Conservation (phyloP, 768 basidiomycete genomes). For the Lactarius vividus region DNA sequence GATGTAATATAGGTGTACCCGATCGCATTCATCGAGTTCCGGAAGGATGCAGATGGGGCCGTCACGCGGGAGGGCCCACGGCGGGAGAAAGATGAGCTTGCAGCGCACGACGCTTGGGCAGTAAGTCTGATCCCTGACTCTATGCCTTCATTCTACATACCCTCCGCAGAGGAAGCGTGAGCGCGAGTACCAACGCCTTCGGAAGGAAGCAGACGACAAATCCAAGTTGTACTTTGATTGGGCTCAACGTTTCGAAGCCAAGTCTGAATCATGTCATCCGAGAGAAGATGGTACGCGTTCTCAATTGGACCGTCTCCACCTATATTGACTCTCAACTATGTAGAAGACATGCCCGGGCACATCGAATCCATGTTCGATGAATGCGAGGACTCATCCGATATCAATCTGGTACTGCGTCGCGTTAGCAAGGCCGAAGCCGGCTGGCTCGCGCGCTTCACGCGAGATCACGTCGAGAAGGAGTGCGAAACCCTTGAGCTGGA, state of each 20-base stretch:
- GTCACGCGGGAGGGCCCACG: slow-evolving; percentile 58
- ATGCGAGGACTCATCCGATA: slow-evolving; percentile 18
- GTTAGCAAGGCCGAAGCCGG: slow-evolving; percentile 46
- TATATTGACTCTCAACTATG: neutral
- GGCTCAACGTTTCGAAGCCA: slow-evolving; percentile 60
- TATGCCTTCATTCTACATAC: neutral
- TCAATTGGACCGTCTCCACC: neutral
- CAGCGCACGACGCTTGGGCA: slow-evolving; percentile 64
- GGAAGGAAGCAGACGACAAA: slow-evolving; percentile 55
- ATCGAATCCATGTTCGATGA: slow-evolving; percentile 34
- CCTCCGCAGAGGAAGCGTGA: slow-evolving; percentile 53
- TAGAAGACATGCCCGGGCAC: slow-evolving; percentile 32
- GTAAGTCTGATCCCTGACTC: slow-evolving; percentile 39
- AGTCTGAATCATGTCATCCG: slow-evolving; percentile 41
- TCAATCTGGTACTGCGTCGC: slow-evolving; percentile 15
- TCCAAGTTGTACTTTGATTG: slow-evolving; percentile 53
- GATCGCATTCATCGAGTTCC: slow-evolving; percentile 75
- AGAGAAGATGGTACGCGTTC: slow-evolving; percentile 28
- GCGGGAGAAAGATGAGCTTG: slow-evolving; percentile 66
- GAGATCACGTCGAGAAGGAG: slow-evolving; percentile 47
- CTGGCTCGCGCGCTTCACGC: slow-evolving; percentile 58
- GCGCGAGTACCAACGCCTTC: slow-evolving; percentile 55
- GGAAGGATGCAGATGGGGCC: slow-evolving; percentile 47
- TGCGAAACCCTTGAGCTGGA: slow-evolving; percentile 52
- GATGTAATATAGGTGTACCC: slow-evolving; percentile 53